These are phyloP conservation scores for Trypanosoma caninum DNA, from an alignment of 208 protist species.

Conservation along the genomic window DNA sequence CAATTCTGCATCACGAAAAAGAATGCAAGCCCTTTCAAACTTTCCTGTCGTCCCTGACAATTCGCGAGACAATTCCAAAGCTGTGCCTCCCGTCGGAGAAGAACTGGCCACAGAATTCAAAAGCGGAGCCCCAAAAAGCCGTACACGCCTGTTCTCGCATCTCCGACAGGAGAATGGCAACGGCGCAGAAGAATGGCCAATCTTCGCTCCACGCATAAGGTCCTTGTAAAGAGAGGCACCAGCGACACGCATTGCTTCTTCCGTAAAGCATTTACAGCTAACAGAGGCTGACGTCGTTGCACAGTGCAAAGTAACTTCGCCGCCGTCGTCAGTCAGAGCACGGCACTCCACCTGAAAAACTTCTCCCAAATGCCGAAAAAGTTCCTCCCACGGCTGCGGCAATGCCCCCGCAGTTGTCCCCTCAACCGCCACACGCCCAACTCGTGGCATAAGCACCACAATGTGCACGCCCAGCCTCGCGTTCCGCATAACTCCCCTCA, in stretches of 20 bases:
- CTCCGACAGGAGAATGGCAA: neutral
- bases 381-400: conserved; percentile 22
- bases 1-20: neutral
- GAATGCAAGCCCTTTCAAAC: neutral
- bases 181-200: neutral
- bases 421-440: conserved; percentile 25
- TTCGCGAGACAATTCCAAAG: neutral
- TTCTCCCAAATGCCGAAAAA: conserved; percentile 20
- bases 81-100: neutral
- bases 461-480: conserved; percentile 43
- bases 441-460: conserved; percentile 69
- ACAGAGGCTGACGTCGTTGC: conserved; percentile 39
- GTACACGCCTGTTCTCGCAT: neutral
- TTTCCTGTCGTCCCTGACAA: neutral
- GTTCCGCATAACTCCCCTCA: conserved; percentile 77
- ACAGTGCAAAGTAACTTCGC: conserved; percentile 35
- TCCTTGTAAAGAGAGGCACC: conserved; percentile 23
- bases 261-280: neutral
- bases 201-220: conserved; percentile 12
- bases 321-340: neutral
- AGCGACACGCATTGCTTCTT: neutral
- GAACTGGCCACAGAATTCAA: neutral
- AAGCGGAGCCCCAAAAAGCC: conserved; percentile 10
- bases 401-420: conserved; percentile 1
- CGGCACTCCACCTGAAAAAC: conserved; percentile 4